Conservation (phyloP, 371 early-diverging fungal species). For the Actinomortierella wolfii region DNA sequence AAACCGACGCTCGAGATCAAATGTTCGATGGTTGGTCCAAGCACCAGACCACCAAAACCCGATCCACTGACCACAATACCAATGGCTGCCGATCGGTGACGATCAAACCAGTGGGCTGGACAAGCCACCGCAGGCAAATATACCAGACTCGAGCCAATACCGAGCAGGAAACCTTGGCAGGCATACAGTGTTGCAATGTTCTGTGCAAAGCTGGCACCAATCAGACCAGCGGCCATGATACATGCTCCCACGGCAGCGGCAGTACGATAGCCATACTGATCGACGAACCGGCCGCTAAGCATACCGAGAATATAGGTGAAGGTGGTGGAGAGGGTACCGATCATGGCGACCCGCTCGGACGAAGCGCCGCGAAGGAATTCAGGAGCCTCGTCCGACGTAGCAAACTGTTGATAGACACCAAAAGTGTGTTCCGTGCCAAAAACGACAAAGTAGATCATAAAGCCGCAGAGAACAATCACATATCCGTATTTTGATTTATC, state of each 20-base stretch:
- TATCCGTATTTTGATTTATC: constrained; percentile 59
- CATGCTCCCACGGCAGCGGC: constrained; percentile 46
- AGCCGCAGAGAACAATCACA: constrained; percentile 57
- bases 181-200: constrained; percentile 61
- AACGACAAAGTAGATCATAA: constrained; percentile 57
- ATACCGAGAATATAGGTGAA: constrained; percentile 50
- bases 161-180: constrained; percentile 73
- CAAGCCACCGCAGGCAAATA: constrained; percentile 58
- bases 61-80: constrained; percentile 71
- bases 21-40: constrained; percentile 30
- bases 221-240: constrained; percentile 40
- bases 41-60: constrained; percentile 64
- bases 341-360: constrained; percentile 49
- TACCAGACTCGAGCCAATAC: constrained; percentile 65
- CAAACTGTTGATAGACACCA: constrained; percentile 54
- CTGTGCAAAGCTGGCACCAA: constrained; percentile 39
- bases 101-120: constrained; percentile 63
- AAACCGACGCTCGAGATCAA: constrained; percentile 34
- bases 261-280: constrained; percentile 47
- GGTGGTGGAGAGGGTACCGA: constrained; percentile 55
- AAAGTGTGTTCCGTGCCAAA: constrained; percentile 58
- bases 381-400: constrained; percentile 34
- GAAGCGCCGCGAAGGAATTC: constrained; percentile 32
- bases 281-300: constrained; percentile 50
- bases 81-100: constrained; percentile 61